A percentile compares a stretch with the other conserved stretches of the same genome.
Evolutionary conservation across 1,139 yeast species (phyloP).

Genomic region (Pichia kudriavzevii): DNA sequence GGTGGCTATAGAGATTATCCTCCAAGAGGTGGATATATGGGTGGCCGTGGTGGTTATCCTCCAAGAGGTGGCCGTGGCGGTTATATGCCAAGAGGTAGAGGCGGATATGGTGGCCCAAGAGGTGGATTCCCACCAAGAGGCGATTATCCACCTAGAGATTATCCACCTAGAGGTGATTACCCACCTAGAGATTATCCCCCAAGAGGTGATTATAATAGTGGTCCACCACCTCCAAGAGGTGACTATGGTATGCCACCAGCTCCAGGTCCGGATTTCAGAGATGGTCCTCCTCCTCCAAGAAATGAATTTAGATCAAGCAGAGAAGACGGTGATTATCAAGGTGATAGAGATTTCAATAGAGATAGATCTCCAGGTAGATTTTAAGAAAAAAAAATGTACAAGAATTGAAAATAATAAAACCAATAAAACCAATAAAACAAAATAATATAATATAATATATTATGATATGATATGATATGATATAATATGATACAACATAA

Average conservation of each 20-base stretch:
- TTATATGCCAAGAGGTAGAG: slow-evolving; percentile 25
- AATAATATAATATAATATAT: too few relatives aligned
- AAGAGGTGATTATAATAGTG: slow-evolving; percentile 18
- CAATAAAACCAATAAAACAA: too few relatives aligned
- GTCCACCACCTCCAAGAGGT: slow-evolving; percentile 24
- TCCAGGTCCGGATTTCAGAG: slow-evolving; percentile 30
- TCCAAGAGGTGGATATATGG: slow-evolving; percentile 18
- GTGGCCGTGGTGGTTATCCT: slow-evolving; percentile 10
- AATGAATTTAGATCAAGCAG: slow-evolving; percentile 30
- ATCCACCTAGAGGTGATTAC: slow-evolving; percentile 25
- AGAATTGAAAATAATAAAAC: too few relatives aligned
- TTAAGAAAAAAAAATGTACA: too few relatives aligned
- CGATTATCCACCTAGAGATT: slow-evolving; percentile 31
- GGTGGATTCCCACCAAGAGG: slow-evolving; percentile 3
- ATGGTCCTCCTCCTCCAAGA: slow-evolving; percentile 25
- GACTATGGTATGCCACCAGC: slow-evolving; percentile 25
- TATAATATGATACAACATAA: too few relatives aligned
- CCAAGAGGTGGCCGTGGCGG: slow-evolving; percentile 24
- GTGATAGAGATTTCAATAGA: slow-evolving; percentile 32
- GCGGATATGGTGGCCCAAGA: slow-evolving; percentile 15
- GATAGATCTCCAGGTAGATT: slow-evolving; percentile 57
- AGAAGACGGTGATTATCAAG: slow-evolving; percentile 22
- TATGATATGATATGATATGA: too few relatives aligned
- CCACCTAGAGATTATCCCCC: slow-evolving; percentile 23
- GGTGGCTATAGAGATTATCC: slow-evolving; percentile 24